Conservation (phyloP, 805 yeast species). For the Pichia paraexigua region DNA sequence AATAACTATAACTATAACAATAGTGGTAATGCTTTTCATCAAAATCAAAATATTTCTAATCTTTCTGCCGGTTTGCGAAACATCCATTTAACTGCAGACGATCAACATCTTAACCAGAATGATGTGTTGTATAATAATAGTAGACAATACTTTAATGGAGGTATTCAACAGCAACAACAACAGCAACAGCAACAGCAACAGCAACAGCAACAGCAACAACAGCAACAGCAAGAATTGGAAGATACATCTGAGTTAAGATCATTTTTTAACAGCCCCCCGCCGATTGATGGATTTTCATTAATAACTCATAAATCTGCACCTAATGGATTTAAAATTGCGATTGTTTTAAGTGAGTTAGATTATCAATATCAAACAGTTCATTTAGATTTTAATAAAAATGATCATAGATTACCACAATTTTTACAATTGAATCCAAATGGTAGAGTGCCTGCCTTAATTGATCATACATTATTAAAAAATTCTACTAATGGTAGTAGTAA, state of each 20-base stretch:
- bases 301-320: constrained; percentile 86
- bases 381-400: constrained; percentile 80
- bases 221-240: constrained; percentile 17
- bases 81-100: constrained; percentile 21
- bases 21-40: neutral
- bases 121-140: constrained; percentile 4
- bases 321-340: constrained; percentile 93
- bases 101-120: constrained; percentile 1
- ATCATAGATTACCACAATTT: constrained; percentile 89
- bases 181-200: constrained; percentile 12
- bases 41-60: constrained; percentile 29
- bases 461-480: constrained; percentile 44
- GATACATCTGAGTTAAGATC: constrained; percentile 47
- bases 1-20: neutral
- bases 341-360: constrained; percentile 75
- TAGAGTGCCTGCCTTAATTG: constrained; percentile 88
- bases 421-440: constrained; percentile 94
- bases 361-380: constrained; percentile 73
- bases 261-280: constrained; percentile 60
- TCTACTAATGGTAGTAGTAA: constrained; percentile 23
- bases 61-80: constrained; percentile 33
- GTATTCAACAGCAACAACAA: neutral
- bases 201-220: constrained; percentile 27
- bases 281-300: constrained; percentile 74
- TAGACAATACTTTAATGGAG: neutral